A percentile compares a stretch with the other conserved stretches of the same genome.
Evolutionary conservation across 306 rosid genomes (phyloP).

Genomic region (Quercus dentata): DNA sequence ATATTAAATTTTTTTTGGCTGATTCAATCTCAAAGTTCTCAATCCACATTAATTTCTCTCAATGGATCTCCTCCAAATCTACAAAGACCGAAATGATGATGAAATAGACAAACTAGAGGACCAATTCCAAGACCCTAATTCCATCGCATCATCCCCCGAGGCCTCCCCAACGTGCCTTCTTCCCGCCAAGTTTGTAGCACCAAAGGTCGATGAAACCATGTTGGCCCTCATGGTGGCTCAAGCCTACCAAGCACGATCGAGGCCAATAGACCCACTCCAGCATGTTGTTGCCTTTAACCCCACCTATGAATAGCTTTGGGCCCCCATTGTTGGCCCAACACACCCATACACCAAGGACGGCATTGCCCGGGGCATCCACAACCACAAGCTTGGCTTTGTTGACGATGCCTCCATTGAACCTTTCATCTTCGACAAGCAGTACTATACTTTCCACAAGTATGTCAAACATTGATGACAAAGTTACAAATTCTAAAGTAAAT

Average conservation of each 20-base stretch:
- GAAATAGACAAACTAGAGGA: neutral
- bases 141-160: slow-evolving; percentile 34
- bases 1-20: no score
- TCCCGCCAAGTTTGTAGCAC: slow-evolving; percentile 67
- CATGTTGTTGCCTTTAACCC: slow-evolving; percentile 76
- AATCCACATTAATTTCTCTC: neutral
- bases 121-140: slow-evolving; percentile 43
- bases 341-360: slow-evolving; percentile 96
- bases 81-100: slow-evolving; percentile 48
- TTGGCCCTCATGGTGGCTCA: slow-evolving; percentile 68
- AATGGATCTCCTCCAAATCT: slow-evolving; percentile 77
- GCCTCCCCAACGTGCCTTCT: slow-evolving; percentile 81
- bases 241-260: slow-evolving; percentile 27
- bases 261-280: slow-evolving; percentile 82
- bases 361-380: slow-evolving; percentile 88
- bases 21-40: no score
- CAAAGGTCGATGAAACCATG: slow-evolving; percentile 83
- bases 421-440: slow-evolving; percentile 86
- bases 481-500: no score
- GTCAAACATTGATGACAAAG: slow-evolving; percentile 3
- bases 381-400: slow-evolving; percentile 91
- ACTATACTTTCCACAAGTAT: slow-evolving; percentile 79
- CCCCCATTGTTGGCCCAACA: slow-evolving; percentile 84
- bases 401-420: slow-evolving; percentile 84
- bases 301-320: slow-evolving; percentile 86